Evolutionary conservation across 2,329 filamentous ascomycete genomes (phyloP), one percentile per base, ranked within the genome.

Genomic region (Fusarium duplospermum): DNA sequence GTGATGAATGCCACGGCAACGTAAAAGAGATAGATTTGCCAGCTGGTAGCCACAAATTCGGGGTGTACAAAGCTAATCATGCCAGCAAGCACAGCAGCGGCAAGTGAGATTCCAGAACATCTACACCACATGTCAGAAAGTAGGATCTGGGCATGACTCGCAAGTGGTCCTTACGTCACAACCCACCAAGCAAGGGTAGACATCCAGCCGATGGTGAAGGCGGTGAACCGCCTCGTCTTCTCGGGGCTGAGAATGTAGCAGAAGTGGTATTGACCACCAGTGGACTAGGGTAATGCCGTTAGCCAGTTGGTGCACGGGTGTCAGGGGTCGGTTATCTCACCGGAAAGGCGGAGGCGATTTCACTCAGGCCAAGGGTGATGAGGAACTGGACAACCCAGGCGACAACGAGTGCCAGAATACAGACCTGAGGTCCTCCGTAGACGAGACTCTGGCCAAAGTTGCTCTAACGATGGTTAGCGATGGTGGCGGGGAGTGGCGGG

Each of bases 181-280:
- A 68, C 67, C 68, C 68, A 71, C 68, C 68, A 71, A 2, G 68
- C 68, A 20, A 71, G 27, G 10, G 42, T 62, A 3, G 65, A 68
- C 57, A 71, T 68, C 65, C 65, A 65, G 1, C 68, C 68, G 14
- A 68, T 50, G 0, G 67, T 52, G 13, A 59, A 71, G 20, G 68
- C 68, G 6, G 65, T 33, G 27, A 71, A 68, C 0, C 65, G 61
- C 50, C 62, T 68, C 9, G 62, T 42, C 36, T 65, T 64, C 33
- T 61, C 27, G 3, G 68, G 65, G 1, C 61, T 62, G 8, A 71
- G 38, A n/a, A 71, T 71, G n/a, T 62, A 71, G 56, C 61, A 64
- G 20, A 71, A 71, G 50, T 71, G 68, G 36, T 71, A 71, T 14
- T 71, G 68, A 0, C 68, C 68, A n/a, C 68, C 68, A 1, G 64